Conservation (phyloP, 2,329 filamentous ascomycete species). For the Acrodontium crateriforme region DNA sequence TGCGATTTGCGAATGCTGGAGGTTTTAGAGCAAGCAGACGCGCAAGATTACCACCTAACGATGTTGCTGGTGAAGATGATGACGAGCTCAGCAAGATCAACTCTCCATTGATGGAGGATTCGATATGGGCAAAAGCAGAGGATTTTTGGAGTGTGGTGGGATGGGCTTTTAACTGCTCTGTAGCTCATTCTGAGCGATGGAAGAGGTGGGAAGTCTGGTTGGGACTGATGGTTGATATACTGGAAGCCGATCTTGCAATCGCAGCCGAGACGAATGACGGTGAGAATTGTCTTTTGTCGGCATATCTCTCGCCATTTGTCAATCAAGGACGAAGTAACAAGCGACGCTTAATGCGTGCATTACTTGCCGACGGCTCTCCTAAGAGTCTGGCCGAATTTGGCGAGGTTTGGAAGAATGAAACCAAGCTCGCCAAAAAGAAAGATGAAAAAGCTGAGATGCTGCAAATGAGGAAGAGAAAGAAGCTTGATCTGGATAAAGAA, state of each 20-base stretch:
- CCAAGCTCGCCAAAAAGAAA: conserved; percentile 29
- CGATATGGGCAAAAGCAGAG: conserved; percentile 60
- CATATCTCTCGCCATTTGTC: conserved; percentile 38
- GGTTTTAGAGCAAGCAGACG: too few species aligned
- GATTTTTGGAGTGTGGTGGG: conserved; percentile 84
- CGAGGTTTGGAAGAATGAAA: conserved; percentile 57
- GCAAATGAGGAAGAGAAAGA: conserved; percentile 41
- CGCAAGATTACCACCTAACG: too few species aligned
- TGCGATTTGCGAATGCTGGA: conserved; percentile 49
- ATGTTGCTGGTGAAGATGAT: conserved; percentile 17
- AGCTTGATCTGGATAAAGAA: conserved; percentile 39
- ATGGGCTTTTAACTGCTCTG: conserved; percentile 87
- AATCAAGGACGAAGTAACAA: conserved; percentile 24
- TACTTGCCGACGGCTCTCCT: conserved; percentile 52
- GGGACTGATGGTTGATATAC: conserved; percentile 60
- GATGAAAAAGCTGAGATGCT: too few species aligned
- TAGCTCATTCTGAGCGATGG: conserved; percentile 61
- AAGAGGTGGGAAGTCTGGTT: conserved; percentile 69
- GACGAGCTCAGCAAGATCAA: neutral
- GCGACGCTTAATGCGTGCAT: conserved; percentile 47
- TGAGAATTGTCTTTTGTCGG: conserved; percentile 43
- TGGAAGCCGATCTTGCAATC: conserved; percentile 55
- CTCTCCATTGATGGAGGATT: conserved; percentile 34
- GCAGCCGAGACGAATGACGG: conserved; percentile 10
- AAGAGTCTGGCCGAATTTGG: conserved; percentile 41